Base-by-base conservation (phyloP, 805 yeast genomes). In the Zygotorulaspora florentina region DNA sequence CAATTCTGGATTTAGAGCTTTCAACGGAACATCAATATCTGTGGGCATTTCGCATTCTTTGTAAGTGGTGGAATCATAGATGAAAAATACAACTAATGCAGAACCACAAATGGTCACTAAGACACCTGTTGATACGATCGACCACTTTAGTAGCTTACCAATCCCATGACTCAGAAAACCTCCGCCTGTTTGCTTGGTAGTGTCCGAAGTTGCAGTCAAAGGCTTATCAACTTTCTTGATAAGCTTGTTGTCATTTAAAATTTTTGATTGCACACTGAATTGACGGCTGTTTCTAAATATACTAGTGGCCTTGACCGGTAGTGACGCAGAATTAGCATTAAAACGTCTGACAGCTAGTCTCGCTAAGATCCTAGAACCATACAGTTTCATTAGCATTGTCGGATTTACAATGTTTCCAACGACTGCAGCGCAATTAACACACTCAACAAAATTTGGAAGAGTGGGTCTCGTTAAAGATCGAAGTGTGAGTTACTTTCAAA, bases 61-160 rank as follows among this genome's bases (percentile, higher is more conserved):
- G 57, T 83, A 83, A n/a, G 88, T 83, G 11, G 83, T 78, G 20
- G 81, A 71, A 65, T 83, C 88, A 54, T 82, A 83, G 40, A 80
- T 56, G 63, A 83, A 81, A 65, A 83, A 79, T 1, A 71, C 76
- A 3, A 68, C 64, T 13, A 82, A 39, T 1, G 75, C 59, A 3
- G 67, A 50, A 4, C 67, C 62, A 25, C 77, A 53, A 1, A 79
- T 65, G 0, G 75, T 66, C 15, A 74, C 69, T 8, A 77, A 64
- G 12, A 71, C 51, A 35, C 81, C 80, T 18, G 70, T 56, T 6
- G 71, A 59, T 8, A 71, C 34, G 16, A 73, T 53, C 1, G 73
- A 56, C 42, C 57, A 58, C 39, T 62, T 69, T 15, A 70, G 11
- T 11, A 66, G 26, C 27, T 64, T 65, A 3, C 73, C 73, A 3